Conservation (phyloP, 73 alveolate genomes). For the Paramecium sonneborni region DNA sequence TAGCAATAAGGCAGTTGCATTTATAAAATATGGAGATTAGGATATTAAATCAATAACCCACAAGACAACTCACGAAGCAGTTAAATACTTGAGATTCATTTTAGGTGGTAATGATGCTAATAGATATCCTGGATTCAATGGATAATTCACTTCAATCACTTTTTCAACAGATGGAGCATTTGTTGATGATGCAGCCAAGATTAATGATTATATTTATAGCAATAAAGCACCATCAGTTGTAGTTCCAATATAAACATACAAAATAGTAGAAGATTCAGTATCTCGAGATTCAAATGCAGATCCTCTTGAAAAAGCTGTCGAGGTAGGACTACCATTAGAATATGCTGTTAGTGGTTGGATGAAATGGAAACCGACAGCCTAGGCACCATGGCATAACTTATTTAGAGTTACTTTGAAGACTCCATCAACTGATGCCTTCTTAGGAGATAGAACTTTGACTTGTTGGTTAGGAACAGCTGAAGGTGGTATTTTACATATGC, state of each 20-base stretch:
- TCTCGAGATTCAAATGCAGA: not conserved
- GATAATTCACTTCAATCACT: not conserved
- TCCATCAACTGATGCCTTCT: constrained; percentile 13
- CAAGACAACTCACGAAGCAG: not conserved
- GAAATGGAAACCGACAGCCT: constrained; percentile 26
- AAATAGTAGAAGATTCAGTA: not conserved
- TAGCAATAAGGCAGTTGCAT: constrained; percentile 10
- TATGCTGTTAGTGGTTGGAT: constrained; percentile 46
- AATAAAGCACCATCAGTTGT: not conserved
- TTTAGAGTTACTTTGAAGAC: constrained; percentile 28
- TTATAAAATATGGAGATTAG: not conserved
- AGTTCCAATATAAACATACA: not conserved
- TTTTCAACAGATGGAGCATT: not conserved
- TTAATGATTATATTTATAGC: not conserved
- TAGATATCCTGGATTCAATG: constrained; percentile 52
- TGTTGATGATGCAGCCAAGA: not conserved
- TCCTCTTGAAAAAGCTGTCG: not conserved
- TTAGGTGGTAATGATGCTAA: constrained; percentile 51
- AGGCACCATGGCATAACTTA: constrained; percentile 47
- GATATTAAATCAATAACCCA: not conserved
- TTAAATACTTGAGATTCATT: constrained; percentile 38
- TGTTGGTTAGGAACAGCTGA: not conserved
- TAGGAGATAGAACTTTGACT: constrained; percentile 34
- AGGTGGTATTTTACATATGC: constrained; percentile 29
- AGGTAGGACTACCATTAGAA: constrained; percentile 6